Evolutionary conservation across 2,329 filamentous ascomycete genomes (phyloP).

Genomic region (Scortechinia acanthostroma): DNA sequence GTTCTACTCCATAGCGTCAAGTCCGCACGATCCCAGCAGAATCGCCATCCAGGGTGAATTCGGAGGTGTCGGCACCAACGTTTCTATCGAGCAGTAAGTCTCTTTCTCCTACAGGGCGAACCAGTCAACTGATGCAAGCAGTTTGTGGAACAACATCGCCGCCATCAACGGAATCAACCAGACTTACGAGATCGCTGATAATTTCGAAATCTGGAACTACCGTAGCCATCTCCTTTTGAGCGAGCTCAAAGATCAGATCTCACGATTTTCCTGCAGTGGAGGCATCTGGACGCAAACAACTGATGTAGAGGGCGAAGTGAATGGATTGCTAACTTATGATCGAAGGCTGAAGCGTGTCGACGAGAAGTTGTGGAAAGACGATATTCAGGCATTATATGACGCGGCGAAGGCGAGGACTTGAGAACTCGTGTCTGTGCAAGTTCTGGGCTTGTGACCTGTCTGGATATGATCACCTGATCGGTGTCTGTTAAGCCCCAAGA

Average conservation of each 20-base stretch:
- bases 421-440: slow-evolving; percentile 3
- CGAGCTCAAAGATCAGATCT: slow-evolving; percentile 54
- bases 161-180: slow-evolving; percentile 54
- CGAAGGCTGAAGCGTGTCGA: slow-evolving; percentile 50
- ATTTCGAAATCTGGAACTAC: slow-evolving; percentile 58
- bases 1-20: slow-evolving; percentile 50
- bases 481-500: no score
- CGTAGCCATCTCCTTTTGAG: slow-evolving; percentile 50
- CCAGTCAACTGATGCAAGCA: no score
- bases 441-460: no score
- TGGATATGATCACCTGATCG: no score
- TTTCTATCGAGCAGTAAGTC: slow-evolving; percentile 50
- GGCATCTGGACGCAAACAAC: slow-evolving; percentile 70
- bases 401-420: slow-evolving; percentile 30
- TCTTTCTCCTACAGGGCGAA: neutral
- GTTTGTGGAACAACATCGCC: slow-evolving; percentile 55
- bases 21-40: slow-evolving; percentile 45
- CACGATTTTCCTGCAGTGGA: slow-evolving; percentile 54
- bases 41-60: slow-evolving; percentile 70
- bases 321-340: slow-evolving; percentile 66
- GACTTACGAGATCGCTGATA: slow-evolving; percentile 60
- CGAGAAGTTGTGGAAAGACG: slow-evolving; percentile 45
- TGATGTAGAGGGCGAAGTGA: slow-evolving; percentile 70
- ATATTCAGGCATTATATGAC: slow-evolving; percentile 52
- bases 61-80: slow-evolving; percentile 61